These are phyloP conservation scores for Stemphylium vesicarium DNA, from an alignment of 2,329 filamentous ascomycete genomes.

Conservation along the genomic window DNA sequence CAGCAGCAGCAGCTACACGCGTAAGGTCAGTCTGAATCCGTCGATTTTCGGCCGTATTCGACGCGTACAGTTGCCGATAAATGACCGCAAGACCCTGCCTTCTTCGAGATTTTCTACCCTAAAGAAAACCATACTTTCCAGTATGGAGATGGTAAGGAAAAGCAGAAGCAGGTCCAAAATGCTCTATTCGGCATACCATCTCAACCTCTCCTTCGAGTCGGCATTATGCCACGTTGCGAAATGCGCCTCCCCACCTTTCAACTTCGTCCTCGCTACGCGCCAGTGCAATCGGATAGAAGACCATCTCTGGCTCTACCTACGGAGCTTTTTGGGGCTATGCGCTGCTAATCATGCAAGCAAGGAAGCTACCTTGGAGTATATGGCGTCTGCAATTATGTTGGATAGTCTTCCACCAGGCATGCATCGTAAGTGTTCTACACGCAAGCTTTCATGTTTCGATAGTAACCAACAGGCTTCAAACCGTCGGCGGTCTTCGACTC, in stretches of 20 bases:
- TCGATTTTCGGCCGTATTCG: conserved; percentile 1
- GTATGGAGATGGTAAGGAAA: conserved; percentile 14
- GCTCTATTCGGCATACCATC: conserved; percentile 18
- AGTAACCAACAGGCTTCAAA: conserved; percentile 5
- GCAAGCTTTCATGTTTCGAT: not conserved
- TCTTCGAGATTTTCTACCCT: conserved; percentile 4
- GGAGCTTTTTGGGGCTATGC: conserved; percentile 10
- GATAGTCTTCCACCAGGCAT: conserved; percentile 12
- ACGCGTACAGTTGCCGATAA: not conserved
- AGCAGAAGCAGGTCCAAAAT: conserved; percentile 1
- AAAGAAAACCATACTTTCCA: conserved; percentile 8
- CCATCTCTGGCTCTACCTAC: conserved; percentile 5
- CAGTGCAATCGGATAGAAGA: conserved; percentile 13
- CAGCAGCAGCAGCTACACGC: conserved; percentile 6
- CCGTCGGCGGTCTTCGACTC: not conserved
- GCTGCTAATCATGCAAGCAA: not conserved
- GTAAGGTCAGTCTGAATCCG: not conserved
- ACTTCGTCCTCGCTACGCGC: conserved; percentile 12
- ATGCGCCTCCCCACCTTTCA: conserved; percentile 2
- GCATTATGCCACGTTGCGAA: conserved; percentile 7
- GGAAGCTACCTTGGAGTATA: conserved; percentile 11
- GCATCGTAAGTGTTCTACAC: conserved; percentile 17
- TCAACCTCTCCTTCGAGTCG: conserved; percentile 16
- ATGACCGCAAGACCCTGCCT: not conserved
- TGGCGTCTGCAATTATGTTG: conserved; percentile 8